Evolutionary conservation across 2,329 filamentous ascomycete species (phyloP).

Genomic region (Venturia asperata): DNA sequence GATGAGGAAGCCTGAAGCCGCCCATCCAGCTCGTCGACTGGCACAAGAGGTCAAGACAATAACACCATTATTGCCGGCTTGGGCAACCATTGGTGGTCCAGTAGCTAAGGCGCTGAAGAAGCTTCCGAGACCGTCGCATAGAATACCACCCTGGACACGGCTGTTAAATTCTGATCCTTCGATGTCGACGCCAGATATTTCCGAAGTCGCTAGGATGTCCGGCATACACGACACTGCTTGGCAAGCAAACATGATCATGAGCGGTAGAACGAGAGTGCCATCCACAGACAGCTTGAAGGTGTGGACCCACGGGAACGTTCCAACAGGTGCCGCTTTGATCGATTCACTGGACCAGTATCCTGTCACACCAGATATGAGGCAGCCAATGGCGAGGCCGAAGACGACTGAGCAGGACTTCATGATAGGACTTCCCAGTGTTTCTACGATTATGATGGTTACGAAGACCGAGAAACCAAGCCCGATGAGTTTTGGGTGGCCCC

Average conservation of each 20-base stretch:
- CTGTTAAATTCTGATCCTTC: conserved; percentile 28
- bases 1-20: conserved; percentile 26
- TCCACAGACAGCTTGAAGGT: conserved; percentile 29
- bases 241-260: conserved; percentile 29
- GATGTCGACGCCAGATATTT: conserved; percentile 26
- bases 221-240: conserved; percentile 34
- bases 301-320: conserved; percentile 27
- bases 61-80: conserved; percentile 29
- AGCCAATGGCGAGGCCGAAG: conserved; percentile 27
- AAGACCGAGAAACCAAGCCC: conserved; percentile 29
- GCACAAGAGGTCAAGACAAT: conserved; percentile 28
- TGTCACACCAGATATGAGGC: conserved; percentile 26
- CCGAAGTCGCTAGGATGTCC: conserved; percentile 28
- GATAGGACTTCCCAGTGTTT: conserved; percentile 26
- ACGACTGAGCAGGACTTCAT: conserved; percentile 28
- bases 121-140: conserved; percentile 28
- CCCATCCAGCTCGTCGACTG: conserved; percentile 27
- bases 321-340: conserved; percentile 24
- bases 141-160: conserved; percentile 27
- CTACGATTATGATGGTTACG: conserved; percentile 27
- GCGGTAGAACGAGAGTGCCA: conserved; percentile 26
- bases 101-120: conserved; percentile 28
- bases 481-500: conserved; percentile 26
- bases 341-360: conserved; percentile 27
- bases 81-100: conserved; percentile 27